Evolutionary conservation across 345 rosid species (phyloP), one percentile per base, ranked within the genome.

Genomic region (Camelina sativa): DNA sequence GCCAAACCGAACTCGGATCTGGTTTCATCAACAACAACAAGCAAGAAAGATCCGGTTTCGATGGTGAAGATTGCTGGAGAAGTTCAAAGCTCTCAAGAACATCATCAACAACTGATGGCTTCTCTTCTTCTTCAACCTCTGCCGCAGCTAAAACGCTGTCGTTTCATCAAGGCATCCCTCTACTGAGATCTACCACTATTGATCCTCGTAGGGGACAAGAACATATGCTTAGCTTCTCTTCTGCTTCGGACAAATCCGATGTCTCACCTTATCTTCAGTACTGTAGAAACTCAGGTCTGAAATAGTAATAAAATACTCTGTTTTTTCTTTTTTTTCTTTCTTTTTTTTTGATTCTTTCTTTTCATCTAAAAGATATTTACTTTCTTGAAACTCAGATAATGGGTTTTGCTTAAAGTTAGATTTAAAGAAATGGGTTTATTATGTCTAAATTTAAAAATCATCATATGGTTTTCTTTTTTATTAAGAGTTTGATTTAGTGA

Each of bases 221-320:
- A 53, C 88, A 86, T 30, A 82, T 89, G 86, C 79, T 81, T 53
- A 87, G 86, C 82, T 87, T 87, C 79, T 86, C 80, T 23, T 65
- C 85, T 82, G 71, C 84, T 81, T 71, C 88, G 2, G 66, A 62
- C 65, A 79, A 83, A 79, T 44, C 88, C 59, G 83, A 83, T 62
- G 80, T 63, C 74, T 75, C 58, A 16, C 51, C 82, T 50, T 77
- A 62, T 67, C 80, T 82, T 44, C 81, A 72, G 74, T 82, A 80
- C 66, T 20, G 77, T 38, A 79, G 86, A 79, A 80, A 57, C 80
- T 53, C 86, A 71, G 89, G 92, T 89, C 55, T 56, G 73, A 40
- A 20, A 68, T 32, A 34, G 19, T 2, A 58, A 17, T 1, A 37
- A 47, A 59, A 12, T 28, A 61, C 71, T 69, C 46, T 62, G 58